Evolutionary conservation across 805 yeast genomes (phyloP), one percentile per base, ranked within the genome.

Genomic region (Saccharomycopsis microspora): DNA sequence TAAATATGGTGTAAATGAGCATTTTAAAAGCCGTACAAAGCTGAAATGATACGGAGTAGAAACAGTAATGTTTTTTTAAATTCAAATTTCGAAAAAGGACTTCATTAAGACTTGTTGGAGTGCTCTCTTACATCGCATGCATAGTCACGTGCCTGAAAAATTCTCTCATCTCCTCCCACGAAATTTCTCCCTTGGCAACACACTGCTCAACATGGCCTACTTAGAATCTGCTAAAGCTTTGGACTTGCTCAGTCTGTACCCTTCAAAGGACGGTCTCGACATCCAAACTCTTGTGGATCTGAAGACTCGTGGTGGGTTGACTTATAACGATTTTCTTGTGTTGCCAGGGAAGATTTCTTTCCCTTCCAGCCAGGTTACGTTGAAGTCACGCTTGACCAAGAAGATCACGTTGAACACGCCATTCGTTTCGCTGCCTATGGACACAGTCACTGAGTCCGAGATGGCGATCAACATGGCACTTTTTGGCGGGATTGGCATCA

Each of bases 391-490:
- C 67, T 74, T 93, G 67, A 90, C 98, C 63, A 89, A 84, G 73
- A 84, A 82, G 62, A 93, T 93, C 73, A 68, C 93, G 48, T 74
- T 93, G 68, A 88, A 84, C 73, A 73, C 96, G 42, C 98, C 98
- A 50, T 87, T 93, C 57, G 90, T 93, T 52, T 90, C 97, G 27
- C 87, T 97, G 60, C 98, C 98, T 58, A 93, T 93, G 98, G 98
- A 93, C 71, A 93, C 98, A 44, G 98, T 93, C 57, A 93, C 98
- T 50, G 98, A 93, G 75, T 71, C 88, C 54, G 85, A 82, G 52
- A 93, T 93, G 98, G 98, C 98, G 56, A 90, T 93, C 59, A 81
- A 88, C 71, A 89, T 93, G 97, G 97, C 98, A 57, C 78, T 93
- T 57, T 77, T 89, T 60, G 98, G 98, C 67, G 98, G 98, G 70